Evolutionary conservation across 805 yeast species (phyloP), one percentile per base, ranked within the genome.

Genomic region (Brettanomyces nanus): DNA sequence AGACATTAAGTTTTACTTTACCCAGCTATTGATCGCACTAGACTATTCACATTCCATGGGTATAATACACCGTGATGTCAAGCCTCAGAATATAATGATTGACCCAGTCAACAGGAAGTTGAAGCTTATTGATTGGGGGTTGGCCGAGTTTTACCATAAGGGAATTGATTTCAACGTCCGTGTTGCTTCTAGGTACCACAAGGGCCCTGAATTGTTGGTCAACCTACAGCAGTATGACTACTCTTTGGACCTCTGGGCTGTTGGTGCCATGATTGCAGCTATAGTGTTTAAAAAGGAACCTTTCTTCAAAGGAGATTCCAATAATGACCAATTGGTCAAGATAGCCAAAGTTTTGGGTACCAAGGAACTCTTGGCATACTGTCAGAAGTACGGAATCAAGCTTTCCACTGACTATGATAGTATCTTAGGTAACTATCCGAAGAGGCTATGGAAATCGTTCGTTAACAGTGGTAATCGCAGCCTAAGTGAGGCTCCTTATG

Each of bases 31-130:
- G 51, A 71, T 68, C 40, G 96, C 96, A 0, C 69, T 89, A 45
- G 94, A 89, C 63, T 87, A 73, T 59, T 80, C 85, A 38, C 97
- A 89, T 63, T 82, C 94, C 5, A 83, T 83, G 80, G 97, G 97
- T 27, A 85, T 89, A 46, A 86, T 86, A 81, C 96, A 86, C 61
- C 69, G 96, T 56, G 96, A 86, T 61, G 95, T 86, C 36, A 86
- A 86, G 57, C 95, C 95, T 9, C 95, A 86, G 59, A 86, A 86
- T 54, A 85, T 86, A 31, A 86, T 86, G 95, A 86, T 86, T 48
- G 95, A 87, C 61, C 95, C 86, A 44, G 63, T 68, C 19, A 58
- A 55, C 33, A 72, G 70, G 47, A 63, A 66, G 29, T 63, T 87
- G 52, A 72, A 90, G 49, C 71, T 87, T 39, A 87, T 87, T 46